Percentiles rank a stretch among this genome's conserved stretches.
phyloP scores from a whole-genome alignment of 192 early-diverging fungal species.

The Coemansia sp. region DNA sequence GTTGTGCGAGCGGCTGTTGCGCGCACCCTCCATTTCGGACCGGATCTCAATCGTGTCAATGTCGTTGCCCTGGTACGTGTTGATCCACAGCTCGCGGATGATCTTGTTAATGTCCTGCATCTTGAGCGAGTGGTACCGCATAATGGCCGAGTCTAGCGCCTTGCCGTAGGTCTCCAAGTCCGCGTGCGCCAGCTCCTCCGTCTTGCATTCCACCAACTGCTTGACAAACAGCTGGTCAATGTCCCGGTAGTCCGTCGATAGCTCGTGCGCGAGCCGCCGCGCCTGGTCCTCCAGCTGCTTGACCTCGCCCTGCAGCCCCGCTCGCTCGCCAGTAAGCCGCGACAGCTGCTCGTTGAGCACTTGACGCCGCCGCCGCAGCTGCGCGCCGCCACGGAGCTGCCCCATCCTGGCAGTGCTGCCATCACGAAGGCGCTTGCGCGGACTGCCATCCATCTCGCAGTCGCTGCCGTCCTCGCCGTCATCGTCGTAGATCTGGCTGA shows the following conservation, averaged over 20 bases:
- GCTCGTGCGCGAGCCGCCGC: conserved; percentile 59
- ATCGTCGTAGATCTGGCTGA: conserved; percentile 35
- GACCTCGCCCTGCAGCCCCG: conserved; percentile 72
- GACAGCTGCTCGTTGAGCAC: conserved; percentile 42
- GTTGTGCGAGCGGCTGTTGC: conserved; percentile 79
- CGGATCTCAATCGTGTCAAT: conserved; percentile 98
- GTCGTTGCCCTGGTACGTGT: conserved; percentile 95
- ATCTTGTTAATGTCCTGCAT: conserved; percentile 98
- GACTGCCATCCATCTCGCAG: background rate
- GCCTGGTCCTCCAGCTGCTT: conserved; percentile 84
- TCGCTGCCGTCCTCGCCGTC: conserved; percentile 9
- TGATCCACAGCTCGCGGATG: conserved; percentile 95
- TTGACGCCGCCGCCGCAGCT: conserved; percentile 40
- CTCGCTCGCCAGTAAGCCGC: conserved; percentile 43
- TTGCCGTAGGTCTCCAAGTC: conserved; percentile 88
- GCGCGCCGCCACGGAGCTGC: conserved; percentile 26
- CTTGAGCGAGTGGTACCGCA: conserved; percentile 89
- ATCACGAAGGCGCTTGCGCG: conserved; percentile 33
- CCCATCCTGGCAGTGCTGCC: conserved; percentile 2
- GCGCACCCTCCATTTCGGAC: conserved; percentile 76
- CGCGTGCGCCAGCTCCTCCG: conserved; percentile 73
- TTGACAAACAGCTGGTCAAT: conserved; percentile 70
- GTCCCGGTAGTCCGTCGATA: conserved; percentile 77
- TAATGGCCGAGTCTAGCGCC: conserved; percentile 85
- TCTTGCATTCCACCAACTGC: conserved; percentile 73